Base-by-base conservation (phyloP, 2,329 filamentous ascomycete genomes). In the Alternaria ethzedia region DNA sequence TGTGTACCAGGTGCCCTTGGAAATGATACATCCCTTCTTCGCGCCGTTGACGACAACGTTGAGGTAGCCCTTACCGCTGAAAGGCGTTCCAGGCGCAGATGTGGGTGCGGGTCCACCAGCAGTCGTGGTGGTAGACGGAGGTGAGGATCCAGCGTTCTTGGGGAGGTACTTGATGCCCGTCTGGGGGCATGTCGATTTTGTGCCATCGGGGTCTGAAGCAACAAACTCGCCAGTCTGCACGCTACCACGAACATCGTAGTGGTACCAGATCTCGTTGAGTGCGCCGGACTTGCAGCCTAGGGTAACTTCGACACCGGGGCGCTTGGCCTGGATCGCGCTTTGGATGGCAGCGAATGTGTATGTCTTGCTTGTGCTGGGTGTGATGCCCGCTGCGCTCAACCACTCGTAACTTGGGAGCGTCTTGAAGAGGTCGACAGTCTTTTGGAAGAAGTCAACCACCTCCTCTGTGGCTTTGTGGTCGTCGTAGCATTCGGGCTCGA, bases 371-470 rank as follows among this genome's bases (percentile, higher is more conserved):
- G 74, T 78, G 12, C 84, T 86, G 3, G 87, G 87, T 2, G 78
- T 82, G 72, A 89, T 89, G 17, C 88, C 90, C 1, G 89, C 90
- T 13, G 84, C 84, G 4, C 84, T 78, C 21, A 93, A 85, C 77
- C 84, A 86, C 78, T 87, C 75, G 77, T 92, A 92, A 12, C 88
- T 89, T 12, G 90, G 88, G 9, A 93, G 82, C 0, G 82, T 82
- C 78, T 90, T 87, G 83, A 91, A 93, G 2, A 93, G 75, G 21
- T 85, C 83, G 5, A 92, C 89, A 3, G 89, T 84, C 61, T 85
- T 86, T 71, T 89, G 82, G 80, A 93, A 92, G 80, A 87, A 93
- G 75, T 91, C 89, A 12, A 87, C 85, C 1, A 89, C 88, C 72
- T 93, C 91, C 64, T 90, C 84, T 11, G 86, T 86, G 0, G 85